A percentile compares a stretch with the other conserved stretches of the same genome.
These are phyloP conservation scores for Nemania abortiva DNA, from an alignment of 2,329 filamentous ascomycete genomes.

Conservation along the genomic window DNA sequence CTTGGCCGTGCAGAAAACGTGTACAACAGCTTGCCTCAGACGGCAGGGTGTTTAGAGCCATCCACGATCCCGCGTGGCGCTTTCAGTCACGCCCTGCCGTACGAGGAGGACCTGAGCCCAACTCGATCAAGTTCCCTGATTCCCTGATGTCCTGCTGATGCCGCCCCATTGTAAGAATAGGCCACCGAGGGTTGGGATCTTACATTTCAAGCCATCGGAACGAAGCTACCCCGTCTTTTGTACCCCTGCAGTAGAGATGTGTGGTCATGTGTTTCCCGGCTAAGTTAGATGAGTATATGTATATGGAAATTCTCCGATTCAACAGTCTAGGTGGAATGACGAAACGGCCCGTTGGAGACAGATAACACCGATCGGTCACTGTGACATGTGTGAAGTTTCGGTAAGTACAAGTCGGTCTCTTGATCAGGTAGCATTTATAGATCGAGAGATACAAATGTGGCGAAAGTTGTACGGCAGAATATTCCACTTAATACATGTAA, in stretches of 20 bases:
- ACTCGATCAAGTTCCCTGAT: constrained; percentile 7
- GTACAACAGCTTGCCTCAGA: constrained; percentile 17
- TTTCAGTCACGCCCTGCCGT: constrained; percentile 13
- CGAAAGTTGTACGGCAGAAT: constrained; percentile 28
- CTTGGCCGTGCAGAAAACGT: constrained; percentile 13
- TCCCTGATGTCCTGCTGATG: constrained; percentile 6
- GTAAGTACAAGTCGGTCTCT: constrained; percentile 2
- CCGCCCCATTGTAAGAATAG: neutral
- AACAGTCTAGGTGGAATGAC: neutral
- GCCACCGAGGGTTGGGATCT: constrained; percentile 7
- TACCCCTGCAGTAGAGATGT: constrained; percentile 14
- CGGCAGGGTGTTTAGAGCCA: constrained; percentile 15
- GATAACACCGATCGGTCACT: constrained; percentile 5
- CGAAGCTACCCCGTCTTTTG: constrained; percentile 9
- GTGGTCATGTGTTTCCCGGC: constrained; percentile 12
- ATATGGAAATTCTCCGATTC: constrained; percentile 22
- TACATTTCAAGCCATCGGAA: constrained; percentile 6
- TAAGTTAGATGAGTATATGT: constrained; percentile 14
- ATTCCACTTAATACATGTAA: constrained; percentile 7
- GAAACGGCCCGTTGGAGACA: constrained; percentile 1
- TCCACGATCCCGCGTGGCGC: constrained; percentile 15
- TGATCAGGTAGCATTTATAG: constrained; percentile 25
- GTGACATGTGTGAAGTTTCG: constrained; percentile 16
- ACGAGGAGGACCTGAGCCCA: constrained; percentile 10
- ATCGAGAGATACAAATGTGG: constrained; percentile 13